Percentiles rank a stretch among this genome's conserved stretches.
Conservation (phyloP, 352 stramenopile species). For the Peronosclerospora sorghi region DNA sequence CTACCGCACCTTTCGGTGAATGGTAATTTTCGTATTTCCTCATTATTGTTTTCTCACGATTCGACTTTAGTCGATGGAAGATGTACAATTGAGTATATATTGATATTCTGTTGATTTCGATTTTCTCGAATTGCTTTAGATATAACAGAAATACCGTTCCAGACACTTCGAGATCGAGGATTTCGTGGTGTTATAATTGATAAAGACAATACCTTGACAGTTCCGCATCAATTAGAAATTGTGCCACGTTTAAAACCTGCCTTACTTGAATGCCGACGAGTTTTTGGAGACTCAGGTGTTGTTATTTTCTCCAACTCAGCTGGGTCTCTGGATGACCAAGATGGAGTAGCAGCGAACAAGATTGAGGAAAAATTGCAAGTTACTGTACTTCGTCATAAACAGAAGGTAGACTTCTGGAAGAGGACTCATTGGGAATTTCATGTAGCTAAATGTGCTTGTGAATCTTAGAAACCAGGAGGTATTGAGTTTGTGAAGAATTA, state of each 20-base stretch:
- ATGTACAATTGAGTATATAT: neutral
- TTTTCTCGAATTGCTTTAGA: conserved; percentile 22
- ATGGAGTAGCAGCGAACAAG: conserved; percentile 61
- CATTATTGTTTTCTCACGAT: neutral
- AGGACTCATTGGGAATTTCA: neutral
- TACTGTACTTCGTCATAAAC: conserved; percentile 82
- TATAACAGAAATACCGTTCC: conserved; percentile 75
- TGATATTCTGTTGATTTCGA: neutral
- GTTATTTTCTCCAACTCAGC: conserved; percentile 95
- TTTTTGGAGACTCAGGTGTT: conserved; percentile 84
- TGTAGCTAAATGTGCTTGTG: conserved; percentile 2
- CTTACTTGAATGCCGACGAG: conserved; percentile 62
- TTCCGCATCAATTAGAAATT: conserved; percentile 80
- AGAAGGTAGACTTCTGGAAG: conserved; percentile 62
- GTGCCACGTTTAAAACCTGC: conserved; percentile 62
- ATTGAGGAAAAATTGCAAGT: conserved; percentile 81
- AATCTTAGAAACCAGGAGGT: conserved; percentile 81
- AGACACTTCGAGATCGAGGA: conserved; percentile 59
- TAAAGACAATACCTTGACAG: conserved; percentile 96
- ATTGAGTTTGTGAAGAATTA: conserved; percentile 80
- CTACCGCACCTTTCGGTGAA: conserved; percentile 75
- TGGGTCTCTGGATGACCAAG: conserved; percentile 85
- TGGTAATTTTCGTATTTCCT: conserved; percentile 19
- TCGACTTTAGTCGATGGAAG: neutral
- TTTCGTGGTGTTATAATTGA: conserved; percentile 93